Evolutionary conservation across 2,329 filamentous ascomycete genomes (phyloP), one percentile per base, ranked within the genome.

Genomic region (Fusarium caatingaense): DNA sequence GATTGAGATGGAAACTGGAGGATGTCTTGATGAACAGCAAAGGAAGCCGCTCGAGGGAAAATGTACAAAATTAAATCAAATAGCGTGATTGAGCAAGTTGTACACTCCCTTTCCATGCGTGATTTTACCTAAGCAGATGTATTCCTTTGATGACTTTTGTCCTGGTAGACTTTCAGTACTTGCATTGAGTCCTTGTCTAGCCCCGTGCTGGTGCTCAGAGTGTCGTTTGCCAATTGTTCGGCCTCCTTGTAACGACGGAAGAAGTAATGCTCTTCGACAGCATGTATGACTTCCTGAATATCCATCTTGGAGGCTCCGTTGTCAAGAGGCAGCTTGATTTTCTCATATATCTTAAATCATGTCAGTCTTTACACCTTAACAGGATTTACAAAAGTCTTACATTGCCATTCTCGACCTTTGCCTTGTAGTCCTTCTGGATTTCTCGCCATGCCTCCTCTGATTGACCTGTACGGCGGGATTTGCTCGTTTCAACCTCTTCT

Each of bases 191-290:
- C 85, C 6, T 66, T 65, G 27, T 88, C 85, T 15, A 87, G 62
- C 9, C 75, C 78, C 7, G 73, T 69, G 6, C 66, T 72, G 16
- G 69, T 74, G 9, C 70, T 67, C 8, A 86, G 72, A 1, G 83
- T 76, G 7, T 72, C 67, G 4, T 71, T 58, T 8, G 83, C 76
- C 46, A 88, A 81, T 13, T 73, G 70, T n/a, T 80, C 78, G 3
- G 82, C 85, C 56, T 86, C 82, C 2, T 76, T 75, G 60, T 82
- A 88, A 34, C 82, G 78, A 8, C 80, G 77, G 68, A 84, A 84
- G 74, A 86, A 88, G 71, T 88, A 88, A 46, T 88, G 79, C 76
- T 89, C 87, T 73, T 88, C 86, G 10, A 86, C 83, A 1, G 86
- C 87, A 71, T 88, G 86, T 21, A 88, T 62, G 12, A 86, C 70